Evolutionary conservation across 495 filamentous ascomycete species (phyloP).

Genomic region (Podospora comata): DNA sequence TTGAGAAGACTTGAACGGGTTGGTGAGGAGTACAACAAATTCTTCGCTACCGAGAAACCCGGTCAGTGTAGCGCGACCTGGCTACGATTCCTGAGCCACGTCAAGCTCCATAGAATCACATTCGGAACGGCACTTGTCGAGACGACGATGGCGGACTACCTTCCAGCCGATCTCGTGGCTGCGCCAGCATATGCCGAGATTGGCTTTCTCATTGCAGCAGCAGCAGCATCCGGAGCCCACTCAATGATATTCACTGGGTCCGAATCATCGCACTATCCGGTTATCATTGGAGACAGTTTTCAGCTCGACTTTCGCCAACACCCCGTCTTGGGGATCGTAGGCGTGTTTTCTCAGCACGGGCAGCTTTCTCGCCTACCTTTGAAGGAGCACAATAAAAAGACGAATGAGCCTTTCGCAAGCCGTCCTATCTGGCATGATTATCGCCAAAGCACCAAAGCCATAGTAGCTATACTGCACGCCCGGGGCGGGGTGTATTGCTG

Average conservation of each 20-base stretch:
- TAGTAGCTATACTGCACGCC: neutral
- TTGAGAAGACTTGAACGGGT: neutral
- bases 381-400: neutral
- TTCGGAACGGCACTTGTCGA: neutral
- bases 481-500: neutral
- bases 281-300: neutral
- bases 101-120: neutral
- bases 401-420: neutral
- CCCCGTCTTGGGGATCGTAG: neutral
- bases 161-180: conserved; percentile 3
- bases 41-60: neutral
- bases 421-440: neutral
- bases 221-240: neutral
- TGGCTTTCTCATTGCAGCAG: conserved; percentile 1
- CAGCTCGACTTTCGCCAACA: conserved; percentile 10
- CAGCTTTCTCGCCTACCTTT: neutral
- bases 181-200: conserved; percentile 3
- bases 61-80: neutral
- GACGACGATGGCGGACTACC: conserved; percentile 1
- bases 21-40: too few relatives aligned
- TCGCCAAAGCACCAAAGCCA: neutral
- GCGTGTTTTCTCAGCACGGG: neutral
- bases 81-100: neutral
- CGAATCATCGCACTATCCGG: neutral
- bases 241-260: neutral